A percentile compares a stretch with the other conserved stretches of the same genome.
phyloP scores from a whole-genome alignment of 139 green algal species.

The Chlorella sp. region DNA sequence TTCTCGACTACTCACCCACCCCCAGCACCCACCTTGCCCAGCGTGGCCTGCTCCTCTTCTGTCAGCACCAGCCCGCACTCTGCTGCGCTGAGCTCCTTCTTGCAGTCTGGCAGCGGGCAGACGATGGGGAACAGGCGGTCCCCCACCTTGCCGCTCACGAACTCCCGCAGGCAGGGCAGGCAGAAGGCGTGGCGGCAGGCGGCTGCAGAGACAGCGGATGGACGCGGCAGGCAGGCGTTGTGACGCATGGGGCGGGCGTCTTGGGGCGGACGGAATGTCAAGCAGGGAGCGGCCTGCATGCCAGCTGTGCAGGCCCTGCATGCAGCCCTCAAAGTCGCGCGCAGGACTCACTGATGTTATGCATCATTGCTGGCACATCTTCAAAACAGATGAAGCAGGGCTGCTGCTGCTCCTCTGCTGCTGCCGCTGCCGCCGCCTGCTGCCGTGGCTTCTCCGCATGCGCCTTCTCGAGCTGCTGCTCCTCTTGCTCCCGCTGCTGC shows the following conservation, averaged over 20 bases:
- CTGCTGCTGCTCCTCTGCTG: conserved; percentile 4
- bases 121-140: conserved; percentile 41
- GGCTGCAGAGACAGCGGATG: not conserved
- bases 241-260: not conserved
- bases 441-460: not conserved
- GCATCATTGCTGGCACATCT: conserved; percentile 14
- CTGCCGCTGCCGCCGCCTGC: not conserved
- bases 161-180: conserved; percentile 49
- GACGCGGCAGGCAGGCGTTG: not conserved
- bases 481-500: not conserved
- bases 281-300: not conserved
- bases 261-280: not conserved
- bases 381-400: conserved; percentile 36
- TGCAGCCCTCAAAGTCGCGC: not conserved
- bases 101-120: conserved; percentile 48
- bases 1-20: not conserved
- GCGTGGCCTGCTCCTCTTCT: not conserved
- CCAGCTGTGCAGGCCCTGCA: not conserved
- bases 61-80: conserved; percentile 38
- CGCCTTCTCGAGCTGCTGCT: not conserved
- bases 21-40: conserved; percentile 12
- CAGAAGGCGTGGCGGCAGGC: conserved; percentile 40
- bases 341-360: conserved; percentile 8
- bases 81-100: not conserved
- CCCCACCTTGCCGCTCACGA: conserved; percentile 33